Conservation (phyloP, 345 rosid genomes). For the Pugionium cornutum region DNA sequence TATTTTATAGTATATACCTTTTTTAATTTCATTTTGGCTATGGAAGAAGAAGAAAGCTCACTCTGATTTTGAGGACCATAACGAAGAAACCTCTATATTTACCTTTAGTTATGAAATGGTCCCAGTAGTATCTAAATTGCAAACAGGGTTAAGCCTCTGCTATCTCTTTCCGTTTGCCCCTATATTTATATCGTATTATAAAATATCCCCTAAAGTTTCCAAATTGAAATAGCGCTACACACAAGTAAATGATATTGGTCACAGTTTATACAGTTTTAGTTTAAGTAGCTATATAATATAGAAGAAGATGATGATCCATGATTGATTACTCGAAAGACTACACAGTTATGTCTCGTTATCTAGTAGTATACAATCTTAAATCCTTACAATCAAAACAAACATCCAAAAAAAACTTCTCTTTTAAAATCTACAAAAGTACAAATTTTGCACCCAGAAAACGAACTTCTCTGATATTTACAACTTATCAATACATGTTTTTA, state of each 20-base stretch:
- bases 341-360: not conserved
- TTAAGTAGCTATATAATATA: too few species aligned
- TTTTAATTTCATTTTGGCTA: too few species aligned
- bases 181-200: too few species aligned
- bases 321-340: not conserved
- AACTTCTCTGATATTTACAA: slow-evolving; percentile 37
- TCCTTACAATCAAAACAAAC: slow-evolving; percentile 34
- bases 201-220: not conserved
- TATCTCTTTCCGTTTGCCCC: not conserved
- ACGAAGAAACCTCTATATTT: not conserved
- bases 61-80: too few species aligned
- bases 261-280: not conserved
- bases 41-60: too few species aligned
- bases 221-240: not conserved
- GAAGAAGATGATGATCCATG: too few species aligned
- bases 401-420: not conserved
- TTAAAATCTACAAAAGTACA: too few species aligned
- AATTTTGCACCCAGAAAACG: not conserved
- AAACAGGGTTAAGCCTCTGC: not conserved
- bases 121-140: slow-evolving; percentile 1
- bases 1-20: too few species aligned
- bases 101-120: not conserved
- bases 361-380: too few species aligned
- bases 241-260: slow-evolving; percentile 1
- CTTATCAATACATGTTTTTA: slow-evolving; percentile 31